Base-by-base conservation (phyloP, 208 protist species). In the Entamoeba dispar region DNA sequence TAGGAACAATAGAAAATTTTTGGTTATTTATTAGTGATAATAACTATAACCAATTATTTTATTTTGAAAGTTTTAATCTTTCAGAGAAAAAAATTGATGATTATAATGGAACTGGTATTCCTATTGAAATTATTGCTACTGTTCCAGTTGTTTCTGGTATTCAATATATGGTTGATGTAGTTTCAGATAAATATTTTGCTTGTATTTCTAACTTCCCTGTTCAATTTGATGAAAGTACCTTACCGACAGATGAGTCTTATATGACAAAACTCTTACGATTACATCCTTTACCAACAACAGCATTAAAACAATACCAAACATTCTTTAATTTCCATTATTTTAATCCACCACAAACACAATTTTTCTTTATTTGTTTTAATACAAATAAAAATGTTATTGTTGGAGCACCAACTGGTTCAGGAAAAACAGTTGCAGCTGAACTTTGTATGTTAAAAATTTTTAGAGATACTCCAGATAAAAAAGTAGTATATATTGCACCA, bases 261-360 rank as follows among this genome's bases (percentile, higher is more conserved):
- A 95, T 93, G n/a, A 97, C 96, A 34, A 96, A 98, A 91, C 95
- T 98, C 15, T 95, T 98, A 15, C 97, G 98, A 94, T 94, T 98
- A 14, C 94, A 97, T 77, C 96, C 97, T 47, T 92, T 98, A 17
- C 95, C 95, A 2, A 92, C 97, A 43, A 92, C 93, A 6, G 94
- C 94, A 51, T 52, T 95, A 43, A 38, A 73, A 31, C 34, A 92
- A 47, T 92, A 50, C 43, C 19, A 47, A 55, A 31, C 12, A 0
- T 50, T 98, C 50, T 97, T 98, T 61, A 92, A 93, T 31, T 99
- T 98, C 95, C 94, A 95, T 19, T 97, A 99, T 95, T 99, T 99
- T 95, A 99, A 99, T 96, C 97, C 98, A 49, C 97, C 99, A 86
- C 98, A 99, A 95, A 98, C 98, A 47, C 98, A 99, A 95, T n/a